Evolutionary conservation across 331 rosid genomes (phyloP).

Genomic region (Prunus yedoensis): DNA sequence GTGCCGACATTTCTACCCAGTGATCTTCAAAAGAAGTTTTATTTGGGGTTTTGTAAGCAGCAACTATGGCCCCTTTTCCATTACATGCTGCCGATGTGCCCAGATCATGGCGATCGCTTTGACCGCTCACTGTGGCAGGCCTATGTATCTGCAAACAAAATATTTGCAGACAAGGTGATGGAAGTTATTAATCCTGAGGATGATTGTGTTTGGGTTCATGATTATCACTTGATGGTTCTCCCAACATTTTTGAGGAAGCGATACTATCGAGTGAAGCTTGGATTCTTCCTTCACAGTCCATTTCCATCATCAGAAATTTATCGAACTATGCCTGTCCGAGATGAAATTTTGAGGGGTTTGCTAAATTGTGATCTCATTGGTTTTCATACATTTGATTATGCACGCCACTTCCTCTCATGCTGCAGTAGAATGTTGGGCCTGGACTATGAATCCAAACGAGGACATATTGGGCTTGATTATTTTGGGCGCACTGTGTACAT

Average conservation of each 20-base stretch:
- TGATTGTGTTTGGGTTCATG: slow-evolving; percentile 95
- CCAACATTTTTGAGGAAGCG: slow-evolving; percentile 91
- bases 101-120: slow-evolving; percentile 92
- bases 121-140: slow-evolving; percentile 92
- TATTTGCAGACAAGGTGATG: slow-evolving; percentile 94
- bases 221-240: slow-evolving; percentile 93
- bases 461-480: slow-evolving; percentile 94
- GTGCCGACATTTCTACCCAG: slow-evolving; percentile 87
- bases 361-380: slow-evolving; percentile 89
- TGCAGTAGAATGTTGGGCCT: slow-evolving; percentile 98
- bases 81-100: slow-evolving; percentile 92
- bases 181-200: slow-evolving; percentile 94
- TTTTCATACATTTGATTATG: slow-evolving; percentile 96
- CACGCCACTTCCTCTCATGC: slow-evolving; percentile 98
- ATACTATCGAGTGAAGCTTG: slow-evolving; percentile 74
- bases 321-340: slow-evolving; percentile 90
- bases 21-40: slow-evolving; percentile 79
- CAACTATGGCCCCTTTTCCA: slow-evolving; percentile 98
- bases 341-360: slow-evolving; percentile 86
- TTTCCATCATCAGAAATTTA: slow-evolving; percentile 97
- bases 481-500: slow-evolving; percentile 90
- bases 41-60: slow-evolving; percentile 90
- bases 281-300: slow-evolving; percentile 94
- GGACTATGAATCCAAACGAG: slow-evolving; percentile 95
- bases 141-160: slow-evolving; percentile 89